Base-by-base conservation (phyloP, 2,329 filamentous ascomycete genomes). In the Nemania sp. region DNA sequence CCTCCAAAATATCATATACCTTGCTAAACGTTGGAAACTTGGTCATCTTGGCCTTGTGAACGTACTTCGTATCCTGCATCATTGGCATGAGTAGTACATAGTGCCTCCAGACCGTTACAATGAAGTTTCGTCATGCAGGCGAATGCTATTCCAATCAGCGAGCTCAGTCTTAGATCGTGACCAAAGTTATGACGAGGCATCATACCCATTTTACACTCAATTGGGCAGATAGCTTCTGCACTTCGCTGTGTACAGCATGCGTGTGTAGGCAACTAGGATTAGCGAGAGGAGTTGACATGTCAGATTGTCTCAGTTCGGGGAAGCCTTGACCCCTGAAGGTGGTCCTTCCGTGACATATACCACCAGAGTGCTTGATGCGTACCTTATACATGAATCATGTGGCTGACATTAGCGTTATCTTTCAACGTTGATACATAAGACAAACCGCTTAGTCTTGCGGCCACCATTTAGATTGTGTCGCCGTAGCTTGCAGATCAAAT, bases 401-500 rank as follows among this genome's bases (percentile, higher is more conserved):
- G 67, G 65, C 64, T 67, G 65, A 59, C 61, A 50, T 60, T 59
- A 45, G 63, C 61, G 57, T 45, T 55, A 35, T 53, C 51, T 48
- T 49, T 48, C 58, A 59, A 56, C 58, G 49, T 59, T 40, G 20
- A 43, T 18, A 17, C 50, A 50, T 35, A 32, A 64, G 53, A 57
- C 62, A 57, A 48, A 18, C 7, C 54, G 45, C 47, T 48, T 58
- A 56, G 61, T 61, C 51, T 62, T 55, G 29, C 58, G 61, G 58
- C 51, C 39, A 59, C 50, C 29, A 59, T 49, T 56, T 53, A 49
- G 39, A 54, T 51, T 54, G 63, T 63, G 42, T 61, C 54, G 59
- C 59, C 21, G 40, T 56, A 21, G 29, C 5, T 51, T 12, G 62
- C 13, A 59, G 62, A 62, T 59, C 59, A 46, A n/a, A 45, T 52